These are phyloP conservation scores for Petunia axillaris DNA, from an alignment of 257 asterid genomes.

Conservation along the genomic window DNA sequence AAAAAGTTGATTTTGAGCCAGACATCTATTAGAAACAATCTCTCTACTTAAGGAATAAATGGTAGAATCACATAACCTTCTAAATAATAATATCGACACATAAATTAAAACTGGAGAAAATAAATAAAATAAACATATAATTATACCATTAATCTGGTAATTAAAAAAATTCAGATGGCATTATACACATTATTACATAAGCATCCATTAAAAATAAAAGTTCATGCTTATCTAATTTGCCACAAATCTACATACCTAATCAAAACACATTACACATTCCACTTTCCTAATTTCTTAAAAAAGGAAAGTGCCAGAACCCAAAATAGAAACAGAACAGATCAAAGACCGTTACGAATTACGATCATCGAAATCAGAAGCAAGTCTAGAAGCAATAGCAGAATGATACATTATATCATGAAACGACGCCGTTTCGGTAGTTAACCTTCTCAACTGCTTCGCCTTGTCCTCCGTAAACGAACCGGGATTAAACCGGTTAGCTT, in stretches of 20 bases:
- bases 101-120: too few relatives aligned
- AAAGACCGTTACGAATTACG: not conserved
- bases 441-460: slow-evolving; percentile 72
- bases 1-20: too few relatives aligned
- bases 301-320: not conserved
- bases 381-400: slow-evolving; percentile 83
- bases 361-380: slow-evolving; percentile 58
- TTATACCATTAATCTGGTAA: too few relatives aligned
- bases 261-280: not conserved
- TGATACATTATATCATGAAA: slow-evolving; percentile 82
- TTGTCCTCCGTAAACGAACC: slow-evolving; percentile 67
- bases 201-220: not conserved
- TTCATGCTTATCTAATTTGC: not conserved
- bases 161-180: too few relatives aligned
- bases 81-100: too few relatives aligned
- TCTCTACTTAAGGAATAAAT: too few relatives aligned
- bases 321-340: not conserved
- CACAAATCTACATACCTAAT: not conserved
- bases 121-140: too few relatives aligned
- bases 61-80: too few relatives aligned
- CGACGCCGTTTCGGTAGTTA: slow-evolving; percentile 58
- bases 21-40: too few relatives aligned
- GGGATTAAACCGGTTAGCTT: slow-evolving; percentile 22
- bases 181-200: not conserved
- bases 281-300: not conserved